These are phyloP conservation scores for Crithidia bombi DNA, from an alignment of 208 protist genomes.

Conservation along the genomic window DNA sequence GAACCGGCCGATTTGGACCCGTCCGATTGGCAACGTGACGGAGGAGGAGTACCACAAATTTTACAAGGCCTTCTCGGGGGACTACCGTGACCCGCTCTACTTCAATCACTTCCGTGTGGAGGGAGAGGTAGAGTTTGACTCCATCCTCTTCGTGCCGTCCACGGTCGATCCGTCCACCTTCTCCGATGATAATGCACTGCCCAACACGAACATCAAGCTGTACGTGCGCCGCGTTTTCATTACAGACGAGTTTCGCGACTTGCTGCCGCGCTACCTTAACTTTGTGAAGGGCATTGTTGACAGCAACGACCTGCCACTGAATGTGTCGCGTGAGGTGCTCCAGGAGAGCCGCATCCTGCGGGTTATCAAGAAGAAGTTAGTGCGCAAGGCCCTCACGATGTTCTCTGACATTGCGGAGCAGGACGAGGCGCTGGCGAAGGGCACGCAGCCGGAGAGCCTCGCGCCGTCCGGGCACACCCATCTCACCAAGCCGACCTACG, in stretches of 20 bases:
- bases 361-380: constrained; percentile 98
- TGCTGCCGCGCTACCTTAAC: constrained; percentile 94
- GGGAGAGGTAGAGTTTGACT: constrained; percentile 97
- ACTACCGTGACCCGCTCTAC: constrained; percentile 94
- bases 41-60: constrained; percentile 99
- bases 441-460: constrained; percentile 25
- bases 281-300: constrained; percentile 99
- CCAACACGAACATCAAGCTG: constrained; percentile 88
- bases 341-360: constrained; percentile 96
- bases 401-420: constrained; percentile 92
- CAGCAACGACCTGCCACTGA: constrained; percentile 99
- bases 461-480: constrained; percentile 33
- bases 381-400: constrained; percentile 94
- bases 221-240: constrained; percentile 99
- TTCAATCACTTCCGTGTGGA: constrained; percentile 98
- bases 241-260: constrained; percentile 97
- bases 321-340: constrained; percentile 99
- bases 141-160: constrained; percentile 98
- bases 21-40: constrained; percentile 92
- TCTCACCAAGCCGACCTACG: constrained; percentile 83
- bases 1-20: constrained; percentile 99
- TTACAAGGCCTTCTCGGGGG: constrained; percentile 97
- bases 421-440: constrained; percentile 59
- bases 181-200: constrained; percentile 62
- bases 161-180: constrained; percentile 91